Base-by-base conservation (phyloP, 1,284 basidiomycete species). In the Ceraceosorus guamensis region DNA sequence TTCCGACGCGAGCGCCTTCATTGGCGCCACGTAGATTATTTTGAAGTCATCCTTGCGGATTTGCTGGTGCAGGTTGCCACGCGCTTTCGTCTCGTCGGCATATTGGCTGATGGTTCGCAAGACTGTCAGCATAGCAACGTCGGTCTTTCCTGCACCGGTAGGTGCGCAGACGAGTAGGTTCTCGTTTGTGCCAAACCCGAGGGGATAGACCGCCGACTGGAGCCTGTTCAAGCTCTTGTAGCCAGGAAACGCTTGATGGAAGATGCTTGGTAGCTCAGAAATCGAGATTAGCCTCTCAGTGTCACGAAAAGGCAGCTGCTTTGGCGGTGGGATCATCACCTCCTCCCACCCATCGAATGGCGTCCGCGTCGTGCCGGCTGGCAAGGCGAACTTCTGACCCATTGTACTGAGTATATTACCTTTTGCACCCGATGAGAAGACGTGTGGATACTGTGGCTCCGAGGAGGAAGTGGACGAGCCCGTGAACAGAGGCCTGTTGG, bases 11-110 rank as follows among this genome's bases (percentile, higher is more conserved):
- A 99, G 79, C 3, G 95, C 95, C 76, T 99, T 99, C 91, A 98
- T 98, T 0, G 95, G 95, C 7, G 95, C 95, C 37, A 99, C 95
- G 70, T 99, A 99, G 55, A 99, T 91, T 58, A 99, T 86, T 77
- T 99, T 98, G 81, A 97, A 98, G 34, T 77, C 71, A 50, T 69
- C 61, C 31, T 55, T 57, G 46, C 53, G 56, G 46, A 76, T 70
- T 35, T 65, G 62, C 46, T 73, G 69, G 45, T 81, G 81, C 60
- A 84, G 77, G 60, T 91, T 87, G 11, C 82, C 81, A n/a, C 80
- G 76, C 10, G 77, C 77, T 75, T 0, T 13, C 5, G 33, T 24
- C 1, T 53, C 41, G 16, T 24, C 43, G 73, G 84, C 80, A 75
- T 89, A 83, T 68, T 88, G 89, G 55, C 85, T 81, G 52, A 98